These are phyloP conservation scores for Saccharomycopsis hybrid DNA, from an alignment of 1,139 yeast species.

Conservation along the genomic window DNA sequence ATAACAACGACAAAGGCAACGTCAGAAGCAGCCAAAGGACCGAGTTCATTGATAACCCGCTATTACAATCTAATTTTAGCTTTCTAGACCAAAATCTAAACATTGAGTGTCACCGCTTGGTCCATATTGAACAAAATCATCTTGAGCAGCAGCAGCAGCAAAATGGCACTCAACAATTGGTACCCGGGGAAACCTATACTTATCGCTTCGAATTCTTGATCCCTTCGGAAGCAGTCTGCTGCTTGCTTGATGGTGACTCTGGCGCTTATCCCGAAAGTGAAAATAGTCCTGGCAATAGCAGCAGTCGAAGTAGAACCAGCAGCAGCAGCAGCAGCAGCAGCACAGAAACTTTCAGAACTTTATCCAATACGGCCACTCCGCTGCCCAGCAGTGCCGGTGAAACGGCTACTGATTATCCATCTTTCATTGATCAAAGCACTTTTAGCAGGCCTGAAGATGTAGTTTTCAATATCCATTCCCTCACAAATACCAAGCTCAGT, in stretches of 20 bases:
- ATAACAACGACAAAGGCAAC: no score
- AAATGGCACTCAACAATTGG: not conserved
- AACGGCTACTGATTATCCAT: no score
- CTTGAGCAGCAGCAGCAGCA: not conserved
- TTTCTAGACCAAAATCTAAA: slow-evolving; percentile 13
- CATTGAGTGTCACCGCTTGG: slow-evolving; percentile 13
- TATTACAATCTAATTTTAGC: slow-evolving; percentile 2
- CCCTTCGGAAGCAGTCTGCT: slow-evolving; percentile 14
- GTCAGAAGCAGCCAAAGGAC: no score
- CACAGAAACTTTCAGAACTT: no score
- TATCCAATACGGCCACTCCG: no score
- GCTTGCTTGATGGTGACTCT: not conserved
- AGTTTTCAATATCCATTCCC: slow-evolving; percentile 8
- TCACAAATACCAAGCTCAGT: slow-evolving; percentile 3
- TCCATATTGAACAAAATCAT: not conserved
- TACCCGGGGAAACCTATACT: not conserved
- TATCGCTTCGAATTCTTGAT: slow-evolving; percentile 7
- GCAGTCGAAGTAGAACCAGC: not conserved
- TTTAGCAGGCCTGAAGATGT: not conserved
- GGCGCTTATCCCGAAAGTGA: not conserved
- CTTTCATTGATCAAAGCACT: no score
- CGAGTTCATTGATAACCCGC: slow-evolving; percentile 8
- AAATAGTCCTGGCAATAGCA: not conserved
- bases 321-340: no score
- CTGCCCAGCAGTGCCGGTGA: no score